Conservation (phyloP, 257 asterid species). For the Scutellaria barbata region DNA sequence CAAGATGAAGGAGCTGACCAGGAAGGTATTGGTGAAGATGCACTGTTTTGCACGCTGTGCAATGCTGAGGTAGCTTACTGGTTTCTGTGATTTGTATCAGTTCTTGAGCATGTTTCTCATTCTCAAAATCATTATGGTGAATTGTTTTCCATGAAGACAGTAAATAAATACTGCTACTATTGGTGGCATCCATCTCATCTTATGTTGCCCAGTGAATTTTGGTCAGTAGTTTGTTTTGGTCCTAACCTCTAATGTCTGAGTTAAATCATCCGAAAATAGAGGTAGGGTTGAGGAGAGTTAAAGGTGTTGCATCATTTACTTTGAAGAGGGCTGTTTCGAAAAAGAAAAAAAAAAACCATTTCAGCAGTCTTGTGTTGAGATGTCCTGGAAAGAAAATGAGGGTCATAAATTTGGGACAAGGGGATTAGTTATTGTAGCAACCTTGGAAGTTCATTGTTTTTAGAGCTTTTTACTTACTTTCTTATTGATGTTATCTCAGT, state of each 20-base stretch:
- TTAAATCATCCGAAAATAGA: neutral
- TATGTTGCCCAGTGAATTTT: neutral
- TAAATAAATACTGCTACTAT: slow-evolving; percentile 12
- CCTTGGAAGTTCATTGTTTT: neutral
- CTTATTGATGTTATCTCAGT: neutral
- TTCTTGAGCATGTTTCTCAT: neutral
- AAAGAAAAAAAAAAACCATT: neutral
- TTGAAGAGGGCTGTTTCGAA: neutral
- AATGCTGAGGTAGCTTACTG: slow-evolving; percentile 78
- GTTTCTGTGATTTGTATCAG: slow-evolving; percentile 15
- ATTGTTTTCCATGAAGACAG: neutral
- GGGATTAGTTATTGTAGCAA: neutral
- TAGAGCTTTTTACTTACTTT: neutral
- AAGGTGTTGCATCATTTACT: neutral
- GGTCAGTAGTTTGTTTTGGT: neutral
- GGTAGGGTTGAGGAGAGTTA: neutral
- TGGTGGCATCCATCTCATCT: neutral
- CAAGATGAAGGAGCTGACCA: slow-evolving; percentile 60
- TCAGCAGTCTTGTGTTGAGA: neutral
- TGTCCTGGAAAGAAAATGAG: neutral
- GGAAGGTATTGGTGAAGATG: slow-evolving; percentile 87
- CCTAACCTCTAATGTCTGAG: neutral
- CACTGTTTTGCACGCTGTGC: slow-evolving; percentile 95
- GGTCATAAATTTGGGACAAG: neutral
- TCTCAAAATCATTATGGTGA: neutral